Percentiles rank a stretch among this genome's conserved stretches.
Conservation (phyloP, 2,329 filamentous ascomycete species). For the Lachnellula occidentalis region DNA sequence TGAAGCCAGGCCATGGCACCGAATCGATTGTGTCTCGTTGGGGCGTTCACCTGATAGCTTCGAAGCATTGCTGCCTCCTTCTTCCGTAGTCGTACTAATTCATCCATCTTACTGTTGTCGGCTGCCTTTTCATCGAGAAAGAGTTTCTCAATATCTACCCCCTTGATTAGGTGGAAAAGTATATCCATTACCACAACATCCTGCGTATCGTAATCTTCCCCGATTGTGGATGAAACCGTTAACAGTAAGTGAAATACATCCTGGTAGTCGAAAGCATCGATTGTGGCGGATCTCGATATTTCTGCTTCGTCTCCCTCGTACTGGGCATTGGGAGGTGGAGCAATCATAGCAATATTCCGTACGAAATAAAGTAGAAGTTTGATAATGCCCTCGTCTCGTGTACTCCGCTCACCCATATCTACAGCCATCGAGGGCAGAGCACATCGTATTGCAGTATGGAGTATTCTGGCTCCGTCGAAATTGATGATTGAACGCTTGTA, state of each 20-base stretch:
- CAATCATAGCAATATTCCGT: conserved; percentile 82
- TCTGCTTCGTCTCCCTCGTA: conserved; percentile 87
- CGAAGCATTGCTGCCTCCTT: conserved; percentile 82
- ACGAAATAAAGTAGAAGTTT: conserved; percentile 85
- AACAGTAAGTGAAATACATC: conserved; percentile 83
- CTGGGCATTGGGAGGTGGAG: conserved; percentile 64
- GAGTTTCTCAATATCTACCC: conserved; percentile 74
- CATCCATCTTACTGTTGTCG: conserved; percentile 61
- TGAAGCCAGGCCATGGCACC: conserved; percentile 98
- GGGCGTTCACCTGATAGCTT: conserved; percentile 69
- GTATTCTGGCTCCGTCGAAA: conserved; percentile 68
- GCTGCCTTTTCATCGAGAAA: conserved; percentile 78
- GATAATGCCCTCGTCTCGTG: conserved; percentile 85
- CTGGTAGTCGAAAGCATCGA: conserved; percentile 84
- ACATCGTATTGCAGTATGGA: conserved; percentile 75
- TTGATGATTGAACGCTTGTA: conserved; percentile 90
- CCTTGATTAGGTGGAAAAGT: conserved; percentile 87
- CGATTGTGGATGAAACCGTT: conserved; percentile 86
- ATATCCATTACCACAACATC: conserved; percentile 89
- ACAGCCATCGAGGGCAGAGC: conserved; percentile 82
- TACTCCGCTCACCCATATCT: conserved; percentile 66
- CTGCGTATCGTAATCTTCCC: conserved; percentile 85
- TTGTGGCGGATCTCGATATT: conserved; percentile 78
- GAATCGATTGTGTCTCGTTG: conserved; percentile 87
- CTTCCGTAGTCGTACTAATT: conserved; percentile 68